These are phyloP conservation scores for Trichoderma citrinoviride DNA, from an alignment of 2,329 filamentous ascomycete species.

Conservation along the genomic window DNA sequence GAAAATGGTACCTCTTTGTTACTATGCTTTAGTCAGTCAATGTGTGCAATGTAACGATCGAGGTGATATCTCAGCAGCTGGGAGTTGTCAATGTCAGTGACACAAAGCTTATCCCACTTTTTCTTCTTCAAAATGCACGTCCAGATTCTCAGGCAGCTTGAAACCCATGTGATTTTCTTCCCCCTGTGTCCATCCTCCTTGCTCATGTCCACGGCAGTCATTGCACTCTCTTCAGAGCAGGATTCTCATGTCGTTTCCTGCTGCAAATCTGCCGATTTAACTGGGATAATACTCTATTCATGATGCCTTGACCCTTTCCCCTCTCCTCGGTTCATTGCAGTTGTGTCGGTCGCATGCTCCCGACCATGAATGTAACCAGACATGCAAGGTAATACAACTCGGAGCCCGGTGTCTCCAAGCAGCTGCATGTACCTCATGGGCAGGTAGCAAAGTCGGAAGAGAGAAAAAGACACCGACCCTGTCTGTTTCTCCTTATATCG, in stretches of 20 bases:
- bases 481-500: background rate
- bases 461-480: background rate
- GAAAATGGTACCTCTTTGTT: background rate
- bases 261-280: background rate
- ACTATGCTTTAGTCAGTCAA: background rate
- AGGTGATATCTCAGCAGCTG: no score
- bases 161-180: background rate
- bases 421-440: no score
- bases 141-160: background rate
- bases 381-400: background rate
- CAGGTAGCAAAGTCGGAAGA: background rate
- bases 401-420: background rate
- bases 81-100: no score
- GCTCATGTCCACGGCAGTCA: background rate
- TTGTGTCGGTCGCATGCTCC: no score
- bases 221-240: no score
- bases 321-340: no score
- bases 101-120: no score
- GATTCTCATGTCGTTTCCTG: no score
- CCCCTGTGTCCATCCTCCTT: background rate
- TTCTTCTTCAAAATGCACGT: no score
- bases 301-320: background rate
- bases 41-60: no score
- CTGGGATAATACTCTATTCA: conserved; percentile 5
- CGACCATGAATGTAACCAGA: no score